A percentile compares a stretch with the other conserved stretches of the same genome.
phyloP scores from a whole-genome alignment of 2,329 filamentous ascomycete genomes.

The Aspergillus bombycis region DNA sequence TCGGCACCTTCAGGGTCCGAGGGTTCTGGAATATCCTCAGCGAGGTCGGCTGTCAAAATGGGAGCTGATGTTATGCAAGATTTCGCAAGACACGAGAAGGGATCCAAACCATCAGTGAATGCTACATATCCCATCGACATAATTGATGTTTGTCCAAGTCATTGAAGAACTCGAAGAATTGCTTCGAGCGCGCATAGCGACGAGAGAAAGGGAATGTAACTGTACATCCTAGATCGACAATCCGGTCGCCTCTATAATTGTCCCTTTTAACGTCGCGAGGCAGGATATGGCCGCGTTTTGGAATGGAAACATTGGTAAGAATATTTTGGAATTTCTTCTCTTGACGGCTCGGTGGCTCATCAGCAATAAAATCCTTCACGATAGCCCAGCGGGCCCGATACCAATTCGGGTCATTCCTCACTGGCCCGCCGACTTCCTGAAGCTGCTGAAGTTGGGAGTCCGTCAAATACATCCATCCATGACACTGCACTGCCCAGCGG shows the following conservation, averaged over 20 bases:
- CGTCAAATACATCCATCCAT: conserved; percentile 6
- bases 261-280: neutral
- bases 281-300: conserved; percentile 1
- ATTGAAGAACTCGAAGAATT: no score
- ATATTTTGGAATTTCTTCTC: neutral
- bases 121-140: no score
- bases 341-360: neutral
- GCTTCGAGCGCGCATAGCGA: neutral
- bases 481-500: conserved; percentile 2
- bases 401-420: neutral
- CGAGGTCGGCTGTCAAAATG: no score
- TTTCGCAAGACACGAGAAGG: no score
- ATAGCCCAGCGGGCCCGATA: conserved; percentile 2
- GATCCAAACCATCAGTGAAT: no score
- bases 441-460: neutral
- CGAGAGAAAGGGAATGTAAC: conserved; percentile 2
- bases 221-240: conserved; percentile 6
- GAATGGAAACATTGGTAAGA: neutral
- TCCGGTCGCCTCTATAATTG: neutral
- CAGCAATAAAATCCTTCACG: conserved; percentile 7
- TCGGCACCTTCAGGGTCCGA: no score
- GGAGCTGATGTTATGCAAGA: no score
- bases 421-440: neutral
- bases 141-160: no score
- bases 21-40: no score